phyloP scores from a whole-genome alignment of 75 land plant genomes.

The Isoetes taiwanensis region DNA sequence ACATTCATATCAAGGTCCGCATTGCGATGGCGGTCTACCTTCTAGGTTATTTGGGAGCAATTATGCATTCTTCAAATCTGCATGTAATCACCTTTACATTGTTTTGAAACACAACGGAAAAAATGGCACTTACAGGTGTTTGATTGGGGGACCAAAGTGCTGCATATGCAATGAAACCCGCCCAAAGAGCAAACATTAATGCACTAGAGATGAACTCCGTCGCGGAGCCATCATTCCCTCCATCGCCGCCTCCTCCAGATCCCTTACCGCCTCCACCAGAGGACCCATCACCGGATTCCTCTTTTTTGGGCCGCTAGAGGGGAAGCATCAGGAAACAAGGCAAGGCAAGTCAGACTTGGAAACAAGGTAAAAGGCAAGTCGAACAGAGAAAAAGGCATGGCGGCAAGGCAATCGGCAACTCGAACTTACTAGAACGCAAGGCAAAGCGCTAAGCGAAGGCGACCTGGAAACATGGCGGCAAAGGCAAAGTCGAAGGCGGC shows the following conservation, averaged over 20 bases:
- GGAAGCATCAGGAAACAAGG: too few species aligned
- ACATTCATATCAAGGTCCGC: background rate
- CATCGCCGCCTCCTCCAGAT: background rate
- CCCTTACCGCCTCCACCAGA: too few species aligned
- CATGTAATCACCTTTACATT: background rate
- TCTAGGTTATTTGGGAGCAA: background rate
- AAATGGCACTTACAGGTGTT: slow-evolving; percentile 3
- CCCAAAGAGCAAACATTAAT: slow-evolving; percentile 2
- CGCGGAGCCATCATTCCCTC: background rate
- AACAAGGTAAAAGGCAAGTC: too few species aligned
- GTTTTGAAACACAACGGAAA: background rate
- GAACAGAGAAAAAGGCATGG: too few species aligned
- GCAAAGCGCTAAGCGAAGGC: too few species aligned
- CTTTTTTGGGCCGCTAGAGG: too few species aligned
- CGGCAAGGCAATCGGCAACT: too few species aligned
- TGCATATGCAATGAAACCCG: slow-evolving; percentile 5
- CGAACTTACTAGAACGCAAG: too few species aligned
- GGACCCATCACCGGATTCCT: too few species aligned
- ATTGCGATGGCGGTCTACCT: background rate
- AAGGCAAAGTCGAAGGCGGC: too few species aligned
- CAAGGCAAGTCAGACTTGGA: too few species aligned
- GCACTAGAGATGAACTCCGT: background rate
- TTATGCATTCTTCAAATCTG: background rate
- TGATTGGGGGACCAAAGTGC: slow-evolving; percentile 1
- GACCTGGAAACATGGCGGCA: too few species aligned